A percentile compares a stretch with the other conserved stretches of the same genome.
phyloP scores from a whole-genome alignment of 805 yeast genomes.

The Teunomyces panamensis region DNA sequence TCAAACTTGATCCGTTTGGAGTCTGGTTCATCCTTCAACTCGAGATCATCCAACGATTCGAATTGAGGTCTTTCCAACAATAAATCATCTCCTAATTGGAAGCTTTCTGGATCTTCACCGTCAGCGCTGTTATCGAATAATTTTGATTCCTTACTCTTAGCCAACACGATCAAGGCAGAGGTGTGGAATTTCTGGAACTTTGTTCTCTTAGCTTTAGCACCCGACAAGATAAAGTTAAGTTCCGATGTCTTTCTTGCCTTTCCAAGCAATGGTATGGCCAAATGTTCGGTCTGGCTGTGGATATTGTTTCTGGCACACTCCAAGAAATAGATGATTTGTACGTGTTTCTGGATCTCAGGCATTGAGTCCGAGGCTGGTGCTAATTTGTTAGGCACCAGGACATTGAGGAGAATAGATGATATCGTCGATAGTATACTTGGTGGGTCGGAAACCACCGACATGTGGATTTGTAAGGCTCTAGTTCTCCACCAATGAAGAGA shows the following conservation, averaged over 20 bases:
- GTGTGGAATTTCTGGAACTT: constrained; percentile 72
- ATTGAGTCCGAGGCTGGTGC: constrained; percentile 31
- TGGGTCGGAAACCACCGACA: constrained; percentile 62
- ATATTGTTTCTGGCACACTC: constrained; percentile 67
- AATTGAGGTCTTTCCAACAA: constrained; percentile 72
- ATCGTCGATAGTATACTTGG: constrained; percentile 47
- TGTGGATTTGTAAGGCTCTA: constrained; percentile 62
- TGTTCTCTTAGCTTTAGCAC: constrained; percentile 85
- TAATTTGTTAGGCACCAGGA: constrained; percentile 25
- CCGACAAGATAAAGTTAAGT: constrained; percentile 68
- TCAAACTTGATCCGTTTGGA: constrained; percentile 42
- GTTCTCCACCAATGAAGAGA: constrained; percentile 73
- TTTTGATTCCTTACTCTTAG: constrained; percentile 44
- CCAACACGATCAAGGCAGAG: constrained; percentile 73
- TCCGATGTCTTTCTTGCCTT: constrained; percentile 59
- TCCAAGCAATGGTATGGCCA: constrained; percentile 52
- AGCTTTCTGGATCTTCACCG: constrained; percentile 47
- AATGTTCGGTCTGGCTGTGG: constrained; percentile 62
- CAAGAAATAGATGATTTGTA: constrained; percentile 51
- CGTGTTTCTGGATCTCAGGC: constrained; percentile 26
- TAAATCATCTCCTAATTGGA: constrained; percentile 70
- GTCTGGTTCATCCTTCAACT: constrained; percentile 33
- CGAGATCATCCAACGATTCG: constrained; percentile 54
- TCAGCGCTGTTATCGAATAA: constrained; percentile 19
- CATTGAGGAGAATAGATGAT: constrained; percentile 38